Percentiles rank a stretch among this genome's conserved stretches.
Conservation (phyloP, 2,329 filamentous ascomycete species). For the Stachybotrys chlorohalonatus region DNA sequence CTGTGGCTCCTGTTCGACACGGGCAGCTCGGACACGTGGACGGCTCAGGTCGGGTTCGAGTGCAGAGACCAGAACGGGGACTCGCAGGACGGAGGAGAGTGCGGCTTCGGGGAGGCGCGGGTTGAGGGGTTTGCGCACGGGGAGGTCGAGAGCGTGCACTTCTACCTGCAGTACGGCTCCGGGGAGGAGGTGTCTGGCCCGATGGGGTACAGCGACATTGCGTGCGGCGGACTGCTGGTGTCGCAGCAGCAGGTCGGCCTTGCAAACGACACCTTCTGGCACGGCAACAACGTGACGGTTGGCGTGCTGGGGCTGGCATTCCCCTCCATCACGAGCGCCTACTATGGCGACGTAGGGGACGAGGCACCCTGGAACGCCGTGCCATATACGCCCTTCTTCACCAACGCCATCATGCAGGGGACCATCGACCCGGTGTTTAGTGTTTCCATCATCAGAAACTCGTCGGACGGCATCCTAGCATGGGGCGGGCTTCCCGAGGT, state of each 20-base stretch:
- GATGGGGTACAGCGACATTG: conserved; percentile 36
- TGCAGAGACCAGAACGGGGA: conserved; percentile 29
- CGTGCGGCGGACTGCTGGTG: conserved; percentile 35
- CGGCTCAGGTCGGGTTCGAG: conserved; percentile 27
- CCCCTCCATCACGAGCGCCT: conserved; percentile 39
- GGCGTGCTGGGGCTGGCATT: conserved; percentile 43
- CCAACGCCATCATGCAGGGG: conserved; percentile 37
- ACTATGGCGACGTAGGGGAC: conserved; percentile 27
- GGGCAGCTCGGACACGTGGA: conserved; percentile 44
- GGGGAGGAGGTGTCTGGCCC: conserved; percentile 37
- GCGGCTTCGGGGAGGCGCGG: conserved; percentile 30
- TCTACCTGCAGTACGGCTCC: conserved; percentile 37
- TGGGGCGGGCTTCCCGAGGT: conserved; percentile 37
- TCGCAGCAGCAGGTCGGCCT: conserved; percentile 37
- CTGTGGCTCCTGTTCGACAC: conserved; percentile 39
- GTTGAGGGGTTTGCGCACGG: conserved; percentile 30
- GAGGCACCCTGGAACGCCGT: conserved; percentile 27
- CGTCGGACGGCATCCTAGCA: conserved; percentile 33
- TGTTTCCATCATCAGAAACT: conserved; percentile 37
- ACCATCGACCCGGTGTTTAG: conserved; percentile 35
- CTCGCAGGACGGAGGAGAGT: conserved; percentile 19
- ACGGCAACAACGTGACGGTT: conserved; percentile 41
- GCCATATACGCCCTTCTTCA: conserved; percentile 39
- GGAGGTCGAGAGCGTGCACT: conserved; percentile 31
- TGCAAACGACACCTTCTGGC: conserved; percentile 40